Percentiles rank a stretch among this genome's conserved stretches.
Conservation (phyloP, 345 rosid genomes). For the Boechera stricta region DNA sequence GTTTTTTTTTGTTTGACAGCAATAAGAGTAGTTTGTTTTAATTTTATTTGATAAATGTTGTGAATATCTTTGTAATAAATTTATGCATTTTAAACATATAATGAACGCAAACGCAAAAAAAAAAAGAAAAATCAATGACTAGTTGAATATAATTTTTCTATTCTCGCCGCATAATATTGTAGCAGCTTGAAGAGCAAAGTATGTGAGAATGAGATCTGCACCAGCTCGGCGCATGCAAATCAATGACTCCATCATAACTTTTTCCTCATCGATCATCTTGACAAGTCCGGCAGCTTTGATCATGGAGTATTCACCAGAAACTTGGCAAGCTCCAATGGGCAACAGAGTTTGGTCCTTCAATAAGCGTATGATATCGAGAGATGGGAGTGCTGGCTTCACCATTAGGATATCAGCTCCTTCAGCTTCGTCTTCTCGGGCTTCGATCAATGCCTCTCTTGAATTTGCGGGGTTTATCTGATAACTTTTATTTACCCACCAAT, state of each 20-base stretch:
- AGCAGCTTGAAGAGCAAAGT: constrained; percentile 93
- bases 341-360: constrained; percentile 69
- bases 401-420: constrained; percentile 97
- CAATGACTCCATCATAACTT: constrained; percentile 93
- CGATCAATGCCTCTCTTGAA: constrained; percentile 85
- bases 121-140: too few relatives aligned
- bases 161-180: constrained; percentile 64
- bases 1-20: too few relatives aligned
- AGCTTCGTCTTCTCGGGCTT: constrained; percentile 76
- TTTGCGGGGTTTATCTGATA: constrained; percentile 97
- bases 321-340: constrained; percentile 87
- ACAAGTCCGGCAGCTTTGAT: constrained; percentile 88
- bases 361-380: constrained; percentile 87
- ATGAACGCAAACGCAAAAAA: too few relatives aligned
- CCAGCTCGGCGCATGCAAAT: constrained; percentile 89
- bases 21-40: too few relatives aligned
- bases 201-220: constrained; percentile 80
- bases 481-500: constrained; percentile 48
- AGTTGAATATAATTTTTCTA: too few relatives aligned
- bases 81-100: too few relatives aligned
- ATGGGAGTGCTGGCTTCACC: constrained; percentile 95
- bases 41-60: too few relatives aligned
- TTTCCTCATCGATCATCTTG: constrained; percentile 91
- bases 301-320: constrained; percentile 89
- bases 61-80: too few relatives aligned